A percentile compares a stretch with the other conserved stretches of the same genome.
Conservation (phyloP, 140 eudicot species). For the Flaveria floridana region DNA sequence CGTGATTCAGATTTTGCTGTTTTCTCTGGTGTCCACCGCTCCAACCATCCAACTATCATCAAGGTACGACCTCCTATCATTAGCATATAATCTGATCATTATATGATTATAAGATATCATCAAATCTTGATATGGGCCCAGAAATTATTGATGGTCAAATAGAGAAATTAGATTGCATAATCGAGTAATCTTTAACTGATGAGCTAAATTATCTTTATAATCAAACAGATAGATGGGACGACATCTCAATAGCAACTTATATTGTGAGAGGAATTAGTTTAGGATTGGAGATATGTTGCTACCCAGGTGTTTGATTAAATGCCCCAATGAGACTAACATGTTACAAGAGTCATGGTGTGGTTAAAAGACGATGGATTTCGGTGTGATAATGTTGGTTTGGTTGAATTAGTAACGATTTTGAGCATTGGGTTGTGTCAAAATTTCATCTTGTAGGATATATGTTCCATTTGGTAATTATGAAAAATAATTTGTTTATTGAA, state of each 20-base stretch:
- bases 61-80: constrained; percentile 38
- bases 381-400: constrained; percentile 19
- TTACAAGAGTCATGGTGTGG: no score
- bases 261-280: no score
- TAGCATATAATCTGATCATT: neutral
- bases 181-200: neutral
- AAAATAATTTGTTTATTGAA: no score
- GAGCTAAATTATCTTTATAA: neutral
- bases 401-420: neutral
- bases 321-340: no score
- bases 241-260: no score
- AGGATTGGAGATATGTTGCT: no score
- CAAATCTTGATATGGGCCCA: neutral
- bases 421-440: no score
- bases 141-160: neutral
- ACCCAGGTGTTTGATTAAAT: no score
- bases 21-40: constrained; percentile 36
- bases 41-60: constrained; percentile 49
- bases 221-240: neutral
- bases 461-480: no score
- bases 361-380: neutral
- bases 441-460: no score
- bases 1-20: constrained; percentile 37
- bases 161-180: no score
- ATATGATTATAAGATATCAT: neutral